phyloP scores from a whole-genome alignment of 495 filamentous ascomycete genomes.

The Daldinia childiae region DNA sequence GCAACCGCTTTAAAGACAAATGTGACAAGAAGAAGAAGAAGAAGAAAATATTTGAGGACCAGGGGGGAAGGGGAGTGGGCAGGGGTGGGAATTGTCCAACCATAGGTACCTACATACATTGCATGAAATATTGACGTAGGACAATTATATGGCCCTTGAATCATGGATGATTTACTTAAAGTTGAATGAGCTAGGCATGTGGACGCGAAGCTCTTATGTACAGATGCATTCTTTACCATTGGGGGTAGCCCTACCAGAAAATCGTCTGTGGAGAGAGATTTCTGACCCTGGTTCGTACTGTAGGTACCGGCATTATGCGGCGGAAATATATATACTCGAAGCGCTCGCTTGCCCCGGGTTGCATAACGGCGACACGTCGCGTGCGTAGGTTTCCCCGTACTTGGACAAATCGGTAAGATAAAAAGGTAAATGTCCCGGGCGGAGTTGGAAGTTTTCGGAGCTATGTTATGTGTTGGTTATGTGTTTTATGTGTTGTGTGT shows the following conservation, averaged over 20 bases:
- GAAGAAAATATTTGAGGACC: background rate
- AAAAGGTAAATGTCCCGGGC: constrained; percentile 26
- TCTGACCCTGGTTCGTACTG: background rate
- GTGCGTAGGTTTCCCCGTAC: background rate
- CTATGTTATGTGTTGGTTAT: background rate
- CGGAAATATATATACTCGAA: constrained; percentile 14
- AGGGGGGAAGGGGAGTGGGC: background rate
- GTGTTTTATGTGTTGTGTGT: too few species aligned
- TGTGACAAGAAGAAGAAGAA: background rate
- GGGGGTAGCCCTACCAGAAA: background rate
- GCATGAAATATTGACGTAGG: constrained; percentile 37
- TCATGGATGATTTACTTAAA: background rate
- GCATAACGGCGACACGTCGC: constrained; percentile 11
- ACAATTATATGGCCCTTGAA: constrained; percentile 3
- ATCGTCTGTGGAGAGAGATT: background rate
- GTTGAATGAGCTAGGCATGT: constrained; percentile 4
- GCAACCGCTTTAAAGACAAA: background rate
- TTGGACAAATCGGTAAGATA: constrained; percentile 22
- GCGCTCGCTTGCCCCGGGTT: constrained; percentile 12
- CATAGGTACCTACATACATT: constrained; percentile 6
- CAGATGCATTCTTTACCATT: constrained; percentile 11
- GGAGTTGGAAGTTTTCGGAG: background rate
- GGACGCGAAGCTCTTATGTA: constrained; percentile 22
- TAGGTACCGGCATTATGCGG: constrained; percentile 10
- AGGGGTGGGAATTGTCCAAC: constrained; percentile 17